Percentiles rank a stretch among this genome's conserved stretches.
Conservation (phyloP, 1,139 yeast species). For the Taphrina pruni region DNA sequence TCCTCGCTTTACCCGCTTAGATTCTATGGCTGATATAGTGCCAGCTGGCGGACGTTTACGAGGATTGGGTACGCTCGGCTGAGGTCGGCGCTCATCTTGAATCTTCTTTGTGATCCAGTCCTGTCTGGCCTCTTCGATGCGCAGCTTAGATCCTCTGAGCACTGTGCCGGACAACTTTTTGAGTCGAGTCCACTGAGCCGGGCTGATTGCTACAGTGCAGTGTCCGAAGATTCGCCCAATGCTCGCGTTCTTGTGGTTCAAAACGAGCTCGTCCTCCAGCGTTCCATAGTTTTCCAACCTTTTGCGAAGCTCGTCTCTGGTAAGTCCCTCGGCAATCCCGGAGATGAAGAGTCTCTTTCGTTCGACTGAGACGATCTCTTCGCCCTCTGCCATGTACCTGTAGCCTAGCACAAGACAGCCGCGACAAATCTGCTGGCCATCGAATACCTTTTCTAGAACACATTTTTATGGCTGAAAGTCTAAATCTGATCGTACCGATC, state of each 20-base stretch:
- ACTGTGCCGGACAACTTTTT: constrained; percentile 35
- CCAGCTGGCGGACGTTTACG: constrained; percentile 28
- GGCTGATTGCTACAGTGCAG: constrained; percentile 11
- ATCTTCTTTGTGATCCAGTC: constrained; percentile 11
- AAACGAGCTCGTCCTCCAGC: constrained; percentile 1
- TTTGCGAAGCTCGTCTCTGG: constrained; percentile 7
- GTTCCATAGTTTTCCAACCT: constrained; percentile 30
- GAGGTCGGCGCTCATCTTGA: constrained; percentile 15
- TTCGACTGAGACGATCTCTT: not conserved
- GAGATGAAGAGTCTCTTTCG: constrained; percentile 31
- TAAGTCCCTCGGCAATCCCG: constrained; percentile 26
- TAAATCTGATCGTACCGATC: constrained; percentile 8
- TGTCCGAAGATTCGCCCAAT: constrained; percentile 17
- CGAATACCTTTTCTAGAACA: not conserved
- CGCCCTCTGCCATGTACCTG: constrained; percentile 9
- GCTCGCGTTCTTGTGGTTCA: constrained; percentile 1
- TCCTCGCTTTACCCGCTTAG: constrained; percentile 20
- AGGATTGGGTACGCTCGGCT: constrained; percentile 17
- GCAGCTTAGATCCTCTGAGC: constrained; percentile 31
- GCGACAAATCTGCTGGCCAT: not conserved
- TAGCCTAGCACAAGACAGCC: not conserved
- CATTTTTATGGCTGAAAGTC: constrained; percentile 11
- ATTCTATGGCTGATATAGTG: constrained; percentile 17
- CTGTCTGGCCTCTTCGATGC: constrained; percentile 33
- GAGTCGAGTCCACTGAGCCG: constrained; percentile 20